Base-by-base conservation (phyloP, 176 grass and related monocot genomes). In the Avena insularis region DNA sequence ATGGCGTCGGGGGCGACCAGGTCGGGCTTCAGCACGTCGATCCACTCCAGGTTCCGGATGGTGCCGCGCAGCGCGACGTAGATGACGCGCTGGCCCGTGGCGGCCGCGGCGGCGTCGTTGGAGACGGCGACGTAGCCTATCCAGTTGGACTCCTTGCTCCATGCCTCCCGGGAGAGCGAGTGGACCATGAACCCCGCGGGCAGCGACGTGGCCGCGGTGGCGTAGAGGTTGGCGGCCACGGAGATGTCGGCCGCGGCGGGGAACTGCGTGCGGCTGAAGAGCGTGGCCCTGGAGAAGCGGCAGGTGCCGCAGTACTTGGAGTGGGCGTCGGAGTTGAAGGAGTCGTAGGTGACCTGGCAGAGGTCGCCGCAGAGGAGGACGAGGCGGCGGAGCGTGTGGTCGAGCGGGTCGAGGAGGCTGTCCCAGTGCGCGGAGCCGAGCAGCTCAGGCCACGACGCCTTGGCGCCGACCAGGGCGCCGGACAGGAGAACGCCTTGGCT, bases 111-210 rank as follows among this genome's bases (percentile, higher is more conserved):
- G 78, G 79, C 79, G 86, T 90, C 90, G n/a, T 81, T 86, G 2
- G 93, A 95, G 31, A 95, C 91, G 27, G 91, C 75, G 17, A 98
- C 90, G 69, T 95, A 95, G 58, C 96, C 93, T 0, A 98, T 91
- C 96, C 96, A 98, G 79, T 98, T 98, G 33, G 93, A 95, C 88
- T 95, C 91, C 88, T 91, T 95, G 90, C 92, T 98, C 96, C 96
- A 98, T 4, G 93, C 93, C 70, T 94, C 93, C 6, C 87, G 78
- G 48, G 93, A 90, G 73, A 84, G 56, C 11, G 96, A 95, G 79
- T 86, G 89, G 27, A 86, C 61, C 77, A 98, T 86, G 87, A 95
- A 12, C 14, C 87, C 86, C 20, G 71, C 67, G 2, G 88, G 96
- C 48, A 94, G 48, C 9, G 65, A 51, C 43, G 53, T 20, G 5